These are phyloP conservation scores for Porphyrellus sp. DNA, from an alignment of 1,284 basidiomycete genomes.

Conservation along the genomic window DNA sequence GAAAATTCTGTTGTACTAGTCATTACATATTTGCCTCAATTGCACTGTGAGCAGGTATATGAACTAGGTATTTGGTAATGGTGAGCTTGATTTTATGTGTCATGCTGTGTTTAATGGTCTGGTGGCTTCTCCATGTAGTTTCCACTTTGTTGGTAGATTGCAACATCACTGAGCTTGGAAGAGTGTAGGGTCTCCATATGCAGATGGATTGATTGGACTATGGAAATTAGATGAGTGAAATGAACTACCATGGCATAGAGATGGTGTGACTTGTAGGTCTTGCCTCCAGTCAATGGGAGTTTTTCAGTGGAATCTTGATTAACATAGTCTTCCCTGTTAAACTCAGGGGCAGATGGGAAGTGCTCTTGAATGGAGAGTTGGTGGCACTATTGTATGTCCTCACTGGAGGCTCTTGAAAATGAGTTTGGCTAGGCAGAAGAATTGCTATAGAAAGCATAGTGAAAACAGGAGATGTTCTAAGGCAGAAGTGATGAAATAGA, in stretches of 20 bases:
- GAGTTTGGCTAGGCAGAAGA: conserved; percentile 54
- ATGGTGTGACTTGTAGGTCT: conserved; percentile 42
- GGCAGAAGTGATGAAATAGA: too few relatives aligned
- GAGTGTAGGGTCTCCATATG: conserved; percentile 67
- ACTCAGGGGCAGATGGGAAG: conserved; percentile 53
- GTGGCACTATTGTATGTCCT: conserved; percentile 42
- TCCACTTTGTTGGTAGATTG: conserved; percentile 65
- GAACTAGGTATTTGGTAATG: conserved; percentile 87
- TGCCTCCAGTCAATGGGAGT: conserved; percentile 59
- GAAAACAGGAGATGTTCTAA: too few relatives aligned
- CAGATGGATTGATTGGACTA: conserved; percentile 58
- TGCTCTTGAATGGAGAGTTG: conserved; percentile 51
- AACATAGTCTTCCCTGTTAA: conserved; percentile 44
- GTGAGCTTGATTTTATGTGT: conserved; percentile 94
- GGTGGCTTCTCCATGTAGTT: conserved; percentile 78
- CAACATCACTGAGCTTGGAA: conserved; percentile 64
- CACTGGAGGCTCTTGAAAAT: conserved; percentile 53
- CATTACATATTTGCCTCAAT: conserved; percentile 75
- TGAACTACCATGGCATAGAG: not conserved
- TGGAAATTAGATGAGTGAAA: not conserved
- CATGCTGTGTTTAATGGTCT: conserved; percentile 89
- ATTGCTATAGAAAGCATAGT: too few relatives aligned
- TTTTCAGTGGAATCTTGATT: conserved; percentile 73
- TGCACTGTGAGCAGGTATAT: conserved; percentile 81
- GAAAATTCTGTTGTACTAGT: conserved; percentile 81